phyloP scores from a whole-genome alignment of 2,329 filamentous ascomycete species.

The Pyrenochaeta sp. region DNA sequence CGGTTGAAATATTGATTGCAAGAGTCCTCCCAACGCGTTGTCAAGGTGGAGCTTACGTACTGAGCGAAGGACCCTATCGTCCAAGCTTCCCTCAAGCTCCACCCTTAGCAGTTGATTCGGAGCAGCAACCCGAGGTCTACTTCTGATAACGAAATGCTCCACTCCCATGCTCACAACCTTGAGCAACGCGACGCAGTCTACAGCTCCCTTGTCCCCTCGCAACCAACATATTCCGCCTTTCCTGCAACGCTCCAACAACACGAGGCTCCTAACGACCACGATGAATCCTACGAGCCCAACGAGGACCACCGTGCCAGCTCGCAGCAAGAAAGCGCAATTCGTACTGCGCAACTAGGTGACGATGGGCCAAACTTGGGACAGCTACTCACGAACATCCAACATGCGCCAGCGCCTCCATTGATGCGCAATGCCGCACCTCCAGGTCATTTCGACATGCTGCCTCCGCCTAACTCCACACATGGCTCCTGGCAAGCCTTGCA shows the following conservation, averaged over 20 bases:
- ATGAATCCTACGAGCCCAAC: constrained; percentile 24
- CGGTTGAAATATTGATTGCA: too few species aligned
- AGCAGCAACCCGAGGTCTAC: not conserved
- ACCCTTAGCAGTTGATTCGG: not conserved
- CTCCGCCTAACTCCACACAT: constrained; percentile 36
- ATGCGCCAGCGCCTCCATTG: constrained; percentile 15
- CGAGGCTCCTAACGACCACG: constrained; percentile 15
- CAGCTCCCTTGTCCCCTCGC: constrained; percentile 8
- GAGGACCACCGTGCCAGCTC: constrained; percentile 7
- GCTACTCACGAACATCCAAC: constrained; percentile 6
- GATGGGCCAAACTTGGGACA: constrained; percentile 5
- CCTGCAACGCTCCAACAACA: constrained; percentile 27
- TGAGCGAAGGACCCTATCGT: not conserved
- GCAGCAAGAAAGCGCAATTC: constrained; percentile 13
- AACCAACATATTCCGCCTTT: constrained; percentile 24
- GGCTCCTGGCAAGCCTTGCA: constrained; percentile 41
- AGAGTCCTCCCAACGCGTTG: too few species aligned
- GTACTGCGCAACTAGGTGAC: constrained; percentile 10
- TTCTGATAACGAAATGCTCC: not conserved
- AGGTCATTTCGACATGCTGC: constrained; percentile 41
- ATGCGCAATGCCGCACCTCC: constrained; percentile 18
- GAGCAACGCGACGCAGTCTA: constrained; percentile 4
- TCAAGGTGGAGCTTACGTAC: too few species aligned
- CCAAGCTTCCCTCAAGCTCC: not conserved
- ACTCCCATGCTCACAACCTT: constrained; percentile 1